Evolutionary conservation across 768 basidiomycete genomes (phyloP), one percentile per base, ranked within the genome.

Genomic region (Suillus occidentalis): DNA sequence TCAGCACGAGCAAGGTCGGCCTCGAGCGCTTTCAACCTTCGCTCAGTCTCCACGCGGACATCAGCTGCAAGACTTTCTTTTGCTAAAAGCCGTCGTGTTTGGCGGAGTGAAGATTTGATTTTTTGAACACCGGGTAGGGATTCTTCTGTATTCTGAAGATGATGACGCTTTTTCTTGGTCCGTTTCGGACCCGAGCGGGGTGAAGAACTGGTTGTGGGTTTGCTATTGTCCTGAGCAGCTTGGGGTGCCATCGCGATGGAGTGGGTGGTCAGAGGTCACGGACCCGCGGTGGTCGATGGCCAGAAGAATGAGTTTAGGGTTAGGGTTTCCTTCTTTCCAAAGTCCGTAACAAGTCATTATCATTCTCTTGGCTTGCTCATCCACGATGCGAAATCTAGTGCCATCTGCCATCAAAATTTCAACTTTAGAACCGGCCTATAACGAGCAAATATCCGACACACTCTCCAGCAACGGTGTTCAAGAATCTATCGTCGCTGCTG

Each of bases 11-110:
- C 83, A 16, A 95, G 81, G 69, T 95, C 94, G 8, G 78, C 83
- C 73, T 96, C 88, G 3, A 97, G 83, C 1, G 88, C 83, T 70
- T 86, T 89, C 47, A 92, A 72, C 64, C 92, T 82, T 56, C 96
- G 84, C 76, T 97, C 91, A 0, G 94, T 90, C 70, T 87, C 89
- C 2, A 93, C 85, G 55, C 92, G 84, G 6, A 94, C 86, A 73
- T 96, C 86, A 14, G 96, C 92, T n/a, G 89, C 91, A 3, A 98
- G 78, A 37, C 83, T 90, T 49, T 94, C 91, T 89, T 91, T 95
- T 31, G 91, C 89, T 40, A 97, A 82, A 43, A 98, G 78, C 56
- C 96, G 80, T 66, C 86, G 85, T 1, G 94, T 90, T 77, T 97
- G 95, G 62, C 96, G 81, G 61, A 98, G 78, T 34, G 88, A 81